phyloP scores from a whole-genome alignment of 2,329 filamentous ascomycete genomes.

The Phoma sp. region DNA sequence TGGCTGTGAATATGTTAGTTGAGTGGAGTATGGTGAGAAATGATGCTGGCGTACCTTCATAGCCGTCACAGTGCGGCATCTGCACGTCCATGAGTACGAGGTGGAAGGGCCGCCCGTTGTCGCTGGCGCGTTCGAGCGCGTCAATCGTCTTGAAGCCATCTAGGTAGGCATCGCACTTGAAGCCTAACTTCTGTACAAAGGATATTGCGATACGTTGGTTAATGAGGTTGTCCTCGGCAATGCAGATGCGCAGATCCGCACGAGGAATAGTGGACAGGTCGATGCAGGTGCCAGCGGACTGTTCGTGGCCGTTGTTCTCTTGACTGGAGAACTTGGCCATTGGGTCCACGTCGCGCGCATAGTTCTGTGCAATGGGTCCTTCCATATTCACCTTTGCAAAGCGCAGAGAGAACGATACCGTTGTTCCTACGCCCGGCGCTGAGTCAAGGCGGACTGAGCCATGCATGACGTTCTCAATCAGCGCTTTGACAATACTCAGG shows the following conservation, averaged over 20 bases:
- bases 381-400: conserved; percentile 80
- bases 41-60: conserved; percentile 60
- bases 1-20: conserved; percentile 60
- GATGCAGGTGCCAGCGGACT: conserved; percentile 44
- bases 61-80: conserved; percentile 92
- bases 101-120: conserved; percentile 79
- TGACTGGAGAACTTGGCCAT: conserved; percentile 63
- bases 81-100: conserved; percentile 95
- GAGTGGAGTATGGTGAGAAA: not conserved
- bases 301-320: conserved; percentile 52
- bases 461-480: conserved; percentile 91
- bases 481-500: conserved; percentile 90
- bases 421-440: conserved; percentile 71
- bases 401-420: conserved; percentile 78
- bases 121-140: conserved; percentile 75
- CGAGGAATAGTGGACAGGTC: conserved; percentile 73
- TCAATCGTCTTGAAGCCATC: conserved; percentile 90
- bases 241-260: conserved; percentile 82
- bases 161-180: conserved; percentile 85
- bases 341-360: conserved; percentile 56
- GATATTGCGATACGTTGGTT: conserved; percentile 94
- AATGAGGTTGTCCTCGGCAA: conserved; percentile 94
- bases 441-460: conserved; percentile 85
- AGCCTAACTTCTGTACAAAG: conserved; percentile 84
- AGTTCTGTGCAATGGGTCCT: conserved; percentile 55